Base-by-base conservation (phyloP, 2,329 filamentous ascomycete genomes). In the Colletotrichum tanaceti region DNA sequence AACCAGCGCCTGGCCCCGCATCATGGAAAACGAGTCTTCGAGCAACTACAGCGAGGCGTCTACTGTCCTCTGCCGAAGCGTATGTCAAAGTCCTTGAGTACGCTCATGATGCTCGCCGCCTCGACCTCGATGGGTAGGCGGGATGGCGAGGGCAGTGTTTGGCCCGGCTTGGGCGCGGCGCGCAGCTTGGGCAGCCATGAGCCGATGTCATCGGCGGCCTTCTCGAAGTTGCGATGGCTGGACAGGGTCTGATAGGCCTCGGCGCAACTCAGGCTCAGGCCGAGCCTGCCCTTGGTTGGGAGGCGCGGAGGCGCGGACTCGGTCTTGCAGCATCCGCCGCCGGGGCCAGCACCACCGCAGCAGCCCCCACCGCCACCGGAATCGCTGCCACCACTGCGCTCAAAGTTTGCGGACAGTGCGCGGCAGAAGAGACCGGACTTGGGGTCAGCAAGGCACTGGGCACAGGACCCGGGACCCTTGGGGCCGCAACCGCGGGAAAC, bases 341-440 rank as follows among this genome's bases (percentile, higher is more conserved):
- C 86, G 20, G 81, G 77, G 47, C 83, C 83, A 66, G 86, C 87
- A 53, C 89, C 88, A 50, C 89, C 88, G 78, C 91, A 92, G 58
- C 88, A 88, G 20, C 85, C 83, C 4, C 74, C 71, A 44, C 73
- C 83, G 5, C 74, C 71, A 41, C 73, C 68, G 32, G 75, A 69
- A 35, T 7, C 28, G 28, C 70, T 66, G 28, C 79, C 78, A 22
- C 77, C 75, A 57, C 82, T 79, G 68, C 82, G 82, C 68, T 84
- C 81, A 68, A 88, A 81, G 72, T 83, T 90, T 70, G 92, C 92
- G 28, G 92, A 91, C 60, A 95, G 87, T 13, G 92, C 91, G 71
- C 93, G 91, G 79, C 93, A 96, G 82, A 96, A 96, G 44, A 94
- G 87, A 1, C 91, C 93, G 3, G 92, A 93, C 75, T 91, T 90